Percentiles rank a stretch among this genome's conserved stretches.
Evolutionary conservation across 306 rosid species (phyloP).

Genomic region (Begonia peltatifolia): DNA sequence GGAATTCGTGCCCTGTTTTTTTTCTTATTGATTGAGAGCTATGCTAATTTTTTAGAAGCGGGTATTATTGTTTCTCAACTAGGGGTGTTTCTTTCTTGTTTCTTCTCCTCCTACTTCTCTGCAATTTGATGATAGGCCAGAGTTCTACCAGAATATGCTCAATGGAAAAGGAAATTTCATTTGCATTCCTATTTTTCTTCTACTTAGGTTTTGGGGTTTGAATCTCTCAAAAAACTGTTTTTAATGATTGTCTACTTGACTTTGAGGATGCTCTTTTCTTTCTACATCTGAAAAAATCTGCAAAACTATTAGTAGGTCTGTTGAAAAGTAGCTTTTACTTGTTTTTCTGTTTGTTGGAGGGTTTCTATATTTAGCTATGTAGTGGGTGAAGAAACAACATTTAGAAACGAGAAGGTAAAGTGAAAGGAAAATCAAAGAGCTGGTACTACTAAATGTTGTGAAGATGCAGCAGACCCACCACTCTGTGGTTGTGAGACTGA

Average conservation of each 20-base stretch:
- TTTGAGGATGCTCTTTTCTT: not conserved
- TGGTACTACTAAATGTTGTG: slow-evolving; percentile 19
- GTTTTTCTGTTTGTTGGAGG: slow-evolving; percentile 11
- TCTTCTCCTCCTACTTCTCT: too few relatives aligned
- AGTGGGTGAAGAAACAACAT: slow-evolving; percentile 15
- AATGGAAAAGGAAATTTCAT: too few relatives aligned
- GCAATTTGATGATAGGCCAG: not conserved
- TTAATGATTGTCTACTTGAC: not conserved
- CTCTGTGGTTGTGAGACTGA: slow-evolving; percentile 46
- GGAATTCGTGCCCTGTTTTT: too few relatives aligned
- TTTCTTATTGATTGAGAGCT: too few relatives aligned
- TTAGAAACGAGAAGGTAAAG: slow-evolving; percentile 15
- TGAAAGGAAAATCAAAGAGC: slow-evolving; percentile 13
- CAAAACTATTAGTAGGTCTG: not conserved
- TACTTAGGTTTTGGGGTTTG: too few relatives aligned
- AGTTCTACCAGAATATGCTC: not conserved
- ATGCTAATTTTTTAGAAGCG: slow-evolving; percentile 6
- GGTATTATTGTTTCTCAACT: slow-evolving; percentile 12
- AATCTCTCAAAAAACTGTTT: not conserved
- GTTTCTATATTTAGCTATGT: slow-evolving; percentile 28
- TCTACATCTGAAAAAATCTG: not conserved
- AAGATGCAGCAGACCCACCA: slow-evolving; percentile 43
- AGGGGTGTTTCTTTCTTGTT: not conserved
- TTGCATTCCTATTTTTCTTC: too few relatives aligned
- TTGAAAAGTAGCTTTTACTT: slow-evolving; percentile 18